Evolutionary conservation across 1,139 yeast genomes (phyloP).

Genomic region (Taphrina pruni): DNA sequence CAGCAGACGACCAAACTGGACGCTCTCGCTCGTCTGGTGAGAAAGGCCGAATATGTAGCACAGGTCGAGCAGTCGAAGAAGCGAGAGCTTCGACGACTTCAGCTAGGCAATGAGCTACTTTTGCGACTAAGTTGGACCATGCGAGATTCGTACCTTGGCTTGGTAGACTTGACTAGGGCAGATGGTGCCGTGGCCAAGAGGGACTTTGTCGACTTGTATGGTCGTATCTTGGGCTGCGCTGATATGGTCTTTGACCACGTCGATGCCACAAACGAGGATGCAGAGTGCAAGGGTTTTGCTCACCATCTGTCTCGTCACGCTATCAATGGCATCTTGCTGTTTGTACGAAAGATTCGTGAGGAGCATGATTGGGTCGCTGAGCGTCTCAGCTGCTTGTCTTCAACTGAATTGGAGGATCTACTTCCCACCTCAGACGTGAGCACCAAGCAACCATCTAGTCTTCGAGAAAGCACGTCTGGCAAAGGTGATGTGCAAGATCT

Average conservation of each 20-base stretch:
- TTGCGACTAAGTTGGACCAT: conserved; percentile 9
- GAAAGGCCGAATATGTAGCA: conserved; percentile 2
- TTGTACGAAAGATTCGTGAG: not conserved
- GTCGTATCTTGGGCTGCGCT: not conserved
- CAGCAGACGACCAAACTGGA: conserved; percentile 3
- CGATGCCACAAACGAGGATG: not conserved
- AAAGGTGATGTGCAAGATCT: conserved; percentile 5
- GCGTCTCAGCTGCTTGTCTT: conserved; percentile 11
- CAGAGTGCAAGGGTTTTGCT: not conserved
- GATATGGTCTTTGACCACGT: conserved; percentile 7
- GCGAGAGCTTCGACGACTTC: conserved; percentile 8
- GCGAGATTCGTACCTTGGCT: conserved; percentile 1
- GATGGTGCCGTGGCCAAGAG: conserved; percentile 7
- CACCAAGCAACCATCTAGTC: not conserved
- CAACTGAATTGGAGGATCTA: conserved; percentile 5
- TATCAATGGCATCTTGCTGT: not conserved
- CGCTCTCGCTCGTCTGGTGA: conserved; percentile 7
- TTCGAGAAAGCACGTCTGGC: not conserved
- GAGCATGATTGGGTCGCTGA: conserved; percentile 24
- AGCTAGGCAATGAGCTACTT: conserved; percentile 13
- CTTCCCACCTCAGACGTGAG: not conserved
- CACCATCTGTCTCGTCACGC: not conserved
- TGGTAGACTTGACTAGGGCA: not conserved
- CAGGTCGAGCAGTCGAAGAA: not conserved
- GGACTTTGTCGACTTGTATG: conserved; percentile 5